These are phyloP conservation scores for Neurospora hispaniola DNA, from an alignment of 495 filamentous ascomycete genomes.

Conservation along the genomic window DNA sequence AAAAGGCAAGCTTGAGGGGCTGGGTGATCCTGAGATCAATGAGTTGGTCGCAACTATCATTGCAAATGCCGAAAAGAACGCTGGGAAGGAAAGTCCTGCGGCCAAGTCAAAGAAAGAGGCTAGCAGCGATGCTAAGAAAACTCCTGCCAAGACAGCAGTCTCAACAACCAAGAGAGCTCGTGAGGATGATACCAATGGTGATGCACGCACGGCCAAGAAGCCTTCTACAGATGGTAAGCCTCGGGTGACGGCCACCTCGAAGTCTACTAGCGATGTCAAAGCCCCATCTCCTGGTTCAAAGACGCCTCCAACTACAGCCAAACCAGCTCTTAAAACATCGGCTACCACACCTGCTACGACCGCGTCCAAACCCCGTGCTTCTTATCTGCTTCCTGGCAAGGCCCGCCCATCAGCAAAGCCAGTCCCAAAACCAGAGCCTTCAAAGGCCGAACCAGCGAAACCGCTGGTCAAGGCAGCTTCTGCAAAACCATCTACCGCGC, in stretches of 20 bases:
- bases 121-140: slow-evolving; percentile 1
- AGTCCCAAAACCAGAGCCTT: slow-evolving; percentile 16
- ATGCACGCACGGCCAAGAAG: slow-evolving; percentile 30
- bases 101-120: slow-evolving; percentile 12
- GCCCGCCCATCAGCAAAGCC: slow-evolving; percentile 23
- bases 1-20: slow-evolving; percentile 51
- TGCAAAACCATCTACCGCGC: slow-evolving; percentile 8
- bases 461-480: neutral
- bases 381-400: slow-evolving; percentile 26
- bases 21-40: slow-evolving; percentile 53
- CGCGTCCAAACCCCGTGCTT: slow-evolving; percentile 14
- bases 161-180: slow-evolving; percentile 18
- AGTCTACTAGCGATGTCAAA: slow-evolving; percentile 5
- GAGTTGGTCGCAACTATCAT: slow-evolving; percentile 26
- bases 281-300: slow-evolving; percentile 7
- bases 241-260: slow-evolving; percentile 4
- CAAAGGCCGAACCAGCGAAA: slow-evolving; percentile 7
- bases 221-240: slow-evolving; percentile 19
- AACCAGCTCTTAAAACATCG: slow-evolving; percentile 20
- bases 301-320: slow-evolving; percentile 6
- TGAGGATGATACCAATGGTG: slow-evolving; percentile 26
- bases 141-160: slow-evolving; percentile 1
- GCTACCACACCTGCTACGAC: slow-evolving; percentile 12
- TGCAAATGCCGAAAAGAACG: slow-evolving; percentile 25
- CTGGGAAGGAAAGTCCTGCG: slow-evolving; percentile 11